Evolutionary conservation across 2,329 filamentous ascomycete species (phyloP).

Genomic region (Keithomyces neogunnii): DNA sequence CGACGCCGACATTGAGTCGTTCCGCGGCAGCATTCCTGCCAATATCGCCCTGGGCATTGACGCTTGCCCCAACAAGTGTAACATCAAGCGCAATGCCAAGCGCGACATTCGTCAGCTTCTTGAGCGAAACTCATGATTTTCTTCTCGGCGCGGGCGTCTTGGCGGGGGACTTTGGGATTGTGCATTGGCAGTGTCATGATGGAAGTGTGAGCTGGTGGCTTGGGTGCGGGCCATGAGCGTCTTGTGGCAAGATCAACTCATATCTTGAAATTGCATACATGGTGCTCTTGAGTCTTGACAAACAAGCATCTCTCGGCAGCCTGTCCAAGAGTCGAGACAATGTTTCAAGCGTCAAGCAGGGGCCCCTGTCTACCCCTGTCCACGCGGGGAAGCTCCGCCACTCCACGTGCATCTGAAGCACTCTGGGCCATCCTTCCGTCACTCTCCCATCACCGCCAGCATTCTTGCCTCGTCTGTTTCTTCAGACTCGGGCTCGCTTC

Average conservation of each 20-base stretch:
- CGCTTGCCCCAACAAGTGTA: conserved; percentile 39
- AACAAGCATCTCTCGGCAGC: too few relatives aligned
- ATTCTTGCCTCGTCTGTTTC: not conserved
- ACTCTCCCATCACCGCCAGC: not conserved
- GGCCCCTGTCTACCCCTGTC: not conserved
- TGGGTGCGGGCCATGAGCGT: too few relatives aligned
- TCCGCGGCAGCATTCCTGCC: conserved; percentile 32
- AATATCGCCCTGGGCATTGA: conserved; percentile 45
- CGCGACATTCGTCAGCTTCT: conserved; percentile 17
- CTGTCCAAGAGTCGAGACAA: not conserved
- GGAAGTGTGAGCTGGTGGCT: too few relatives aligned
- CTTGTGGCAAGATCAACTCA: too few relatives aligned
- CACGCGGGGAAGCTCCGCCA: not conserved
- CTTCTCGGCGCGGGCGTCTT: too few relatives aligned
- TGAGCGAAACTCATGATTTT: not conserved
- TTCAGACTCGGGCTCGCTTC: not conserved
- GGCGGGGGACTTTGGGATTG: not conserved
- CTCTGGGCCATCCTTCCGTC: too few relatives aligned
- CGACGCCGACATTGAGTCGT: conserved; percentile 30
- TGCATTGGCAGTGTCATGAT: not conserved
- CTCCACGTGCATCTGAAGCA: not conserved
- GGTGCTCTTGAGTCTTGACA: too few relatives aligned
- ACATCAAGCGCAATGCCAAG: conserved; percentile 27
- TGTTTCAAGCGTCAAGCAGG: too few relatives aligned
- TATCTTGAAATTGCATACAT: too few relatives aligned